A percentile compares a stretch with the other conserved stretches of the same genome.
phyloP scores from a whole-genome alignment of 2,329 filamentous ascomycete genomes.

The Sclerotinia spermophila region DNA sequence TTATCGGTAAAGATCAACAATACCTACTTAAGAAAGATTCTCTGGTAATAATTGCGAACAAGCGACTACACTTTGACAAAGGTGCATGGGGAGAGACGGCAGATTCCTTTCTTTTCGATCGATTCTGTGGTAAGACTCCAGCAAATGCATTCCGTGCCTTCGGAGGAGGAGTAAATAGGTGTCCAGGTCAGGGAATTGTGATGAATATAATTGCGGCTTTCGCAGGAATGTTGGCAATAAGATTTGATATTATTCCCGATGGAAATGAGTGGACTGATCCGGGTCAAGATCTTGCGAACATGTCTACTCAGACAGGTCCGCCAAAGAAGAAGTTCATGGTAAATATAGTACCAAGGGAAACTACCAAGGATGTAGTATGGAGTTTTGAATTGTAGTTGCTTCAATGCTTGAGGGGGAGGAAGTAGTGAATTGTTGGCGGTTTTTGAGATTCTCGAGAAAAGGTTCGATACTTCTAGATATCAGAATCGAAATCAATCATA shows the following conservation, averaged over 20 bases:
- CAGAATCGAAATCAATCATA: background rate
- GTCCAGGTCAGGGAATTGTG: conserved; percentile 3
- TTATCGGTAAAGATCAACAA: conserved; percentile 13
- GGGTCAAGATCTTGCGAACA: background rate
- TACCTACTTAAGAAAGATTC: conserved; percentile 15
- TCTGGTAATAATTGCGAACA: conserved; percentile 6
- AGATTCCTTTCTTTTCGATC: background rate
- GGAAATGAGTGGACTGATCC: conserved; percentile 10
- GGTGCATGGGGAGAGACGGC: conserved; percentile 1
- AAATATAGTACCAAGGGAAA: background rate
- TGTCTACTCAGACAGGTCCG: background rate
- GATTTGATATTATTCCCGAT: background rate
- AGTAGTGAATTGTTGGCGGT: background rate
- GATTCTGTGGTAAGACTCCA: background rate
- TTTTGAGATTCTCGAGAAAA: background rate
- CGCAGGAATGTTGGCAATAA: conserved; percentile 6
- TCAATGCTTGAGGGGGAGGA: background rate
- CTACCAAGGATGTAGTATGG: background rate
- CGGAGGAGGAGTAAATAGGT: conserved; percentile 13
- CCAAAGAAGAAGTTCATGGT: conserved; percentile 3
- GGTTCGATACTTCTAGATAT: background rate
- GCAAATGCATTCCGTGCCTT: conserved; percentile 12
- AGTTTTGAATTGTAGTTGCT: conserved; percentile 9
- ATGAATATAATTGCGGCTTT: background rate
- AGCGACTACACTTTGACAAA: conserved; percentile 11